Base-by-base conservation (phyloP, 164 flowering plant species). In the Aristolochia californica region DNA sequence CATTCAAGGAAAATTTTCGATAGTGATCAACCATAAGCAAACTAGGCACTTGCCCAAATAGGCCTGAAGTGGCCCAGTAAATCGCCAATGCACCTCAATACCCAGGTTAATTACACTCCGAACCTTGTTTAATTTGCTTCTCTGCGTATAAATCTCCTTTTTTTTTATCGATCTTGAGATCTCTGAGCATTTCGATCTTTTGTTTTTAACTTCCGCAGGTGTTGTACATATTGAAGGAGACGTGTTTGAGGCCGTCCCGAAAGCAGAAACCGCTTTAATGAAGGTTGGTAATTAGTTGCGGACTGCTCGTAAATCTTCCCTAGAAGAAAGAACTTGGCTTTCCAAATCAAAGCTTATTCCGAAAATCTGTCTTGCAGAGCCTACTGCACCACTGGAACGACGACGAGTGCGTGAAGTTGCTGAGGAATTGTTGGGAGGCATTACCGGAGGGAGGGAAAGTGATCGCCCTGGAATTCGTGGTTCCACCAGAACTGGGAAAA, bases 201-300 rank as follows among this genome's bases (percentile, higher is more conserved):
- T n/a, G 17, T 13, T 44, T 44, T 44, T 44, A n/a, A 44, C 17
- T 9, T 44, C 1, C 47, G 16, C 13, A 13, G 4, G 24, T n/a
- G n/a, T 90, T 49, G 74, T 83, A 62, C 96, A 90, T 54, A 80
- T 84, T 53, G 88, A 89, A 0, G 96, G 97, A 2, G 93, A 90
- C 68, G 87, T 91, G 96, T 91, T n/a, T n/a, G n/a, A n/a, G n/a
- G n/a, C n/a, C n/a, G n/a, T n/a, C n/a, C n/a, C n/a, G n/a, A n/a
- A n/a, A 66, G 96, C 69, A 13, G 96, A 91, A 58, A 94, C 94
- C 51, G 75, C 88, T 55, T 85, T 91, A 80, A 82, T 88, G 87
- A 91, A 88, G 87, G 95, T 89, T 24, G 48, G 51, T 48, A n/a
- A n/a, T n/a, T n/a, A n/a, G n/a, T n/a, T n/a, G n/a, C n/a, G n/a